Base-by-base conservation (phyloP, 345 rosid species). In the Physaria fendleri region DNA sequence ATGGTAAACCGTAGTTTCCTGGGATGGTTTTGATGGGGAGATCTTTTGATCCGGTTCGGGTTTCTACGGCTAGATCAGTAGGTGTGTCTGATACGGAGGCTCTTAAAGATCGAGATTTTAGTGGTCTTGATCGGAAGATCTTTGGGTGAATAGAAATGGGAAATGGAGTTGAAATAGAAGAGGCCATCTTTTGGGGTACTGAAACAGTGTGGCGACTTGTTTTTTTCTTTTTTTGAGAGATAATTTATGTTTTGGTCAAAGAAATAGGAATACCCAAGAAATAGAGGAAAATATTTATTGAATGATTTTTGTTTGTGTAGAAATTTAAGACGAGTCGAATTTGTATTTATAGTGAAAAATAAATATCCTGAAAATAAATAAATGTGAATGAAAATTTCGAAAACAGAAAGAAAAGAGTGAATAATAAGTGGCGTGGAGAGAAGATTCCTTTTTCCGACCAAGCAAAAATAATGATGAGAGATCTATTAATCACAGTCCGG, bases 11-110 rank as follows among this genome's bases (percentile, higher is more conserved):
- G 50, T 80, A 77, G 58, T 64, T 71, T 0, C 99, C 99, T 0
- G 97, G 99, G 39, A 93, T 73, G 47, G 65, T 27, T 13, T 81
- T 77, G 73, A 86, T 50, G 27, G 90, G 93, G 8, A 76, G 88
- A 41, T 78, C 49, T 27, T 60, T 23, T 2, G 72, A 25, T 25
- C 51, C 71, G 13, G 72, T 42, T 6, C 63, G 59, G 0, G 69
- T 20, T 25, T 42, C 47, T 11, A 46, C 14, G 2, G 23, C 29
- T 18, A 61, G 35, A 68, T 68, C 72, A 13, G 65, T 53, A 23
- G 79, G 71, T 1, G 67, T 74, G 8, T 79, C 80, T 1, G 86
- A 80, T 1, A 72, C 52, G 0, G 88, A 79, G 4, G 82, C 78
- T 6, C 21, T 57, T 7, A 28, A 10, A 8, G 44, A 14, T 8